A percentile compares a stretch with the other conserved stretches of the same genome.
Evolutionary conservation across 345 rosid species (phyloP).

Genomic region (Populus euphratica): DNA sequence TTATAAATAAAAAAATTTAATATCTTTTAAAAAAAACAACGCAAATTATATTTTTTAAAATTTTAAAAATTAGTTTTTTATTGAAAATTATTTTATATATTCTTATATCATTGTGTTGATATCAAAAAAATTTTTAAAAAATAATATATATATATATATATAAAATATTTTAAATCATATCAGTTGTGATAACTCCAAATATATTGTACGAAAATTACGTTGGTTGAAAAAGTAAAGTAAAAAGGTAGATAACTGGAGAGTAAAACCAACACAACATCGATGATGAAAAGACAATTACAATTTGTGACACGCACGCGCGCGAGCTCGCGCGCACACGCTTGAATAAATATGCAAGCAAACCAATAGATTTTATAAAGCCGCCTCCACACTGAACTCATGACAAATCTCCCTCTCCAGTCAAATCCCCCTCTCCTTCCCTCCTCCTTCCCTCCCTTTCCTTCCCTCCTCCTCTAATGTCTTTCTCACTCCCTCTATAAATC

Average conservation of each 20-base stretch:
- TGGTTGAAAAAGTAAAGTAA: neutral
- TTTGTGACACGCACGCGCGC: neutral
- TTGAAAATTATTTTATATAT: too few relatives aligned
- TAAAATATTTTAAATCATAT: too few relatives aligned
- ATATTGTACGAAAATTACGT: too few relatives aligned
- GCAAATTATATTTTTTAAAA: too few relatives aligned
- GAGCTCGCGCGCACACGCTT: neutral
- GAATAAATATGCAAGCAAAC: neutral
- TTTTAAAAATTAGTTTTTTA: too few relatives aligned
- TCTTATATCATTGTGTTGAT: too few relatives aligned
- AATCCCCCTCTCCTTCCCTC: slow-evolving; percentile 14
- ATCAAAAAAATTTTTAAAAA: too few relatives aligned
- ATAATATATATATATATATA: too few relatives aligned
- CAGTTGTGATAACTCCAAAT: accelerated
- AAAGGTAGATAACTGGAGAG: neutral
- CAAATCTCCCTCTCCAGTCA: slow-evolving; percentile 8
- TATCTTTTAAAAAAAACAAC: too few relatives aligned
- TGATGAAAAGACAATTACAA: neutral
- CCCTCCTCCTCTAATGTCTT: neutral
- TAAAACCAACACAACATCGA: neutral
- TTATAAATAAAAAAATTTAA: too few relatives aligned
- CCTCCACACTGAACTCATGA: slow-evolving; percentile 20
- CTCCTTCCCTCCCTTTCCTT: slow-evolving; percentile 15
- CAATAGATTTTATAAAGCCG: slow-evolving; percentile 48
- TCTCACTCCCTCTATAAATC: slow-evolving; percentile 4